These are phyloP conservation scores for Proteromonas lacertae DNA, from an alignment of 352 stramenopile species.

Conservation along the genomic window DNA sequence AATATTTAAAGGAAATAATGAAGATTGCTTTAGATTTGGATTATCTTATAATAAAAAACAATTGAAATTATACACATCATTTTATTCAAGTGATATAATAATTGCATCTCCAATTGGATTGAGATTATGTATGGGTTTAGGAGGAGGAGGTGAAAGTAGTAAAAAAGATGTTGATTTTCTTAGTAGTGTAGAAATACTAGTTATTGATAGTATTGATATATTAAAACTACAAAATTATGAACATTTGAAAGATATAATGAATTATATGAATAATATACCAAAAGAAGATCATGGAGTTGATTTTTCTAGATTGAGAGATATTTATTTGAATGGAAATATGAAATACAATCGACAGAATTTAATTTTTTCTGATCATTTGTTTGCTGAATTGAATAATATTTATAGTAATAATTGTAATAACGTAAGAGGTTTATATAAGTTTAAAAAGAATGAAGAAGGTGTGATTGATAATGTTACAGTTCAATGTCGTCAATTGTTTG, in stretches of 20 bases:
- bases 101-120: constrained; percentile 32
- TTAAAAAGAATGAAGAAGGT: constrained; percentile 8
- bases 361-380: constrained; percentile 17
- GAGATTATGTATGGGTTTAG: constrained; percentile 18
- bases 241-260: constrained; percentile 23
- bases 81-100: constrained; percentile 44
- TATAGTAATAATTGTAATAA: constrained; percentile 16
- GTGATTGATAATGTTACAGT: constrained; percentile 16
- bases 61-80: constrained; percentile 25
- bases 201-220: constrained; percentile 22
- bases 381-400: constrained; percentile 17
- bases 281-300: constrained; percentile 21
- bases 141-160: constrained; percentile 1
- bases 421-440: constrained; percentile 11
- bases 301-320: constrained; percentile 27
- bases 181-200: constrained; percentile 29
- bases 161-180: constrained; percentile 21
- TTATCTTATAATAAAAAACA: constrained; percentile 10
- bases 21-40: constrained; percentile 29
- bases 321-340: constrained; percentile 23
- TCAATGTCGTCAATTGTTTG: constrained; percentile 25
- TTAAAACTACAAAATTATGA: constrained; percentile 52
- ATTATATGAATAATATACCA: constrained; percentile 23
- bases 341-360: constrained; percentile 25
- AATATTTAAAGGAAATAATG: constrained; percentile 19